phyloP scores from a whole-genome alignment of 2,329 filamentous ascomycete species.

The Aureobasidium sp. region DNA sequence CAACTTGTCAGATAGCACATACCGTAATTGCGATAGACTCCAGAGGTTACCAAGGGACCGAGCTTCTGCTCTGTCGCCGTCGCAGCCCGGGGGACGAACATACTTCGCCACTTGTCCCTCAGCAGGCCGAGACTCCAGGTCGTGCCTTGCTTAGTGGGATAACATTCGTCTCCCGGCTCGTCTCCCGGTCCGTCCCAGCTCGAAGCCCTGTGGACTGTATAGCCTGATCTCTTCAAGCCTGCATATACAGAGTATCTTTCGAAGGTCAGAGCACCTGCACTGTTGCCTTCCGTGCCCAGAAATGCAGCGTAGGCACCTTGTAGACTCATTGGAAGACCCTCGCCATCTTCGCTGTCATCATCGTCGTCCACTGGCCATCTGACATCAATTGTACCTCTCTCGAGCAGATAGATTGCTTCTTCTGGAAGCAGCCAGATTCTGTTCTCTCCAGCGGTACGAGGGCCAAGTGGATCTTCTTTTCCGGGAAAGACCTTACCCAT shows the following conservation, averaged over 20 bases:
- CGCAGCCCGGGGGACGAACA: background rate
- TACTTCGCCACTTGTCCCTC: background rate
- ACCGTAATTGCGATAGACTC: constrained; percentile 49
- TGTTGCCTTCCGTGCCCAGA: constrained; percentile 60
- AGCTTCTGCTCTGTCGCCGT: constrained; percentile 7
- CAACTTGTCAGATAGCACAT: background rate
- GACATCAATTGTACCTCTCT: constrained; percentile 79
- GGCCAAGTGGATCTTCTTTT: constrained; percentile 39
- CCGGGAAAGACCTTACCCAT: constrained; percentile 61
- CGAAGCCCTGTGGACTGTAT: constrained; percentile 67
- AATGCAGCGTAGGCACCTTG: constrained; percentile 85
- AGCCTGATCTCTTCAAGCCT: constrained; percentile 74
- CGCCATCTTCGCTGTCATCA: constrained; percentile 42
- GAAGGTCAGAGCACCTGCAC: constrained; percentile 47
- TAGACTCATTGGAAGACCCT: constrained; percentile 76
- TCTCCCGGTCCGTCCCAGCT: constrained; percentile 29
- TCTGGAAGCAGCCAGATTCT: constrained; percentile 77
- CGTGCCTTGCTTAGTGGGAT: constrained; percentile 18
- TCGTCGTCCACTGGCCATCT: constrained; percentile 59
- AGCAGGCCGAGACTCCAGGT: constrained; percentile 10
- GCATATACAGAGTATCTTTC: constrained; percentile 86
- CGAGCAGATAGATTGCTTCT: constrained; percentile 82
- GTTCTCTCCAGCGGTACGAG: constrained; percentile 24
- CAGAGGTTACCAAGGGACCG: constrained; percentile 46
- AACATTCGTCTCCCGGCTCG: constrained; percentile 20